These are phyloP conservation scores for Claviceps humidiphila DNA, from an alignment of 2,329 filamentous ascomycete genomes.

Conservation along the genomic window DNA sequence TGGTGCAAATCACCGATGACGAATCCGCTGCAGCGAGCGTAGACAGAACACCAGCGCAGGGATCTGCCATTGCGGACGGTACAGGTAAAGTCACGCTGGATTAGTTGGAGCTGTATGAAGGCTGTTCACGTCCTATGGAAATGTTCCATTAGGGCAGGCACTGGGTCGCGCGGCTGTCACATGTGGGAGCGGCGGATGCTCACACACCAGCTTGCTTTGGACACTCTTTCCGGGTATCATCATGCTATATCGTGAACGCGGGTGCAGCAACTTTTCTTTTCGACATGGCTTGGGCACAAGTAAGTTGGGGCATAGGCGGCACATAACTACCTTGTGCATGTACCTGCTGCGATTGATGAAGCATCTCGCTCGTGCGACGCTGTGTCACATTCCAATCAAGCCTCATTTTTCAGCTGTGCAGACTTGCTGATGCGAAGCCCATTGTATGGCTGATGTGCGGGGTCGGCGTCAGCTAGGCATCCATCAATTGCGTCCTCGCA, in stretches of 20 bases:
- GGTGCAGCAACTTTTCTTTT: too few species aligned
- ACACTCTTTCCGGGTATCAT: too few species aligned
- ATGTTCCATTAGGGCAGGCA: too few species aligned
- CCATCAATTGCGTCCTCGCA: background rate
- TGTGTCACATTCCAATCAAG: background rate
- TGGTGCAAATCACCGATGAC: slow-evolving; percentile 26
- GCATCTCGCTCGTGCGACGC: background rate
- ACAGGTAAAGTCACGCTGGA: background rate
- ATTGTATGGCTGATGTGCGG: background rate
- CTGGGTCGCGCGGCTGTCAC: too few species aligned
- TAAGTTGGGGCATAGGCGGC: too few species aligned
- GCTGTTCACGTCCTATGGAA: too few species aligned
- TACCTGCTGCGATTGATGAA: background rate
- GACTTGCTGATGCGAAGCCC: background rate
- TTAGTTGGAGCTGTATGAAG: background rate
- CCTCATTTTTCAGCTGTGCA: background rate
- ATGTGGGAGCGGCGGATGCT: too few species aligned
- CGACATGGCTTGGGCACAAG: too few species aligned
- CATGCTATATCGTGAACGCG: too few species aligned
- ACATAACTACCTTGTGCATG: background rate
- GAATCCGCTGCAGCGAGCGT: slow-evolving; percentile 6
- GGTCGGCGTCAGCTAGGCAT: background rate
- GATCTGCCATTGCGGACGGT: background rate
- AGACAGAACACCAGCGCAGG: slow-evolving; percentile 3
- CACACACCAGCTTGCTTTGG: too few species aligned